A percentile compares a stretch with the other conserved stretches of the same genome.
Conservation (phyloP, 805 yeast genomes). For the Naumovozyma castellii region DNA sequence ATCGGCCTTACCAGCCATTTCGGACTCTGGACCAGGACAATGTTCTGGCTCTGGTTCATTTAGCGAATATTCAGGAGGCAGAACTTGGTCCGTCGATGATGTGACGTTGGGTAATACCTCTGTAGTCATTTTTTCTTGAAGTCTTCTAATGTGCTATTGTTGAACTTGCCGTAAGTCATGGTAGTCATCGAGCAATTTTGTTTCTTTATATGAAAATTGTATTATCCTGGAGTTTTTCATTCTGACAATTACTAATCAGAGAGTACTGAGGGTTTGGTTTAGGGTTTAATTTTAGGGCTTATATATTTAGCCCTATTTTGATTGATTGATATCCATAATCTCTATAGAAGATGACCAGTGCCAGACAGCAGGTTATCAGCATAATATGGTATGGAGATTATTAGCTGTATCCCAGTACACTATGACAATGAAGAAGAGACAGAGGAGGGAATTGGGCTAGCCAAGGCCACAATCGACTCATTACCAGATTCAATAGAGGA, state of each 20-base stretch:
- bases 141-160: not conserved
- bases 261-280: too few species aligned
- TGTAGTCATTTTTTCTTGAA: conserved; percentile 4
- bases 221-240: too few species aligned
- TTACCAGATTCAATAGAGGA: not conserved
- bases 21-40: conserved; percentile 97
- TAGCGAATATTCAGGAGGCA: conserved; percentile 26
- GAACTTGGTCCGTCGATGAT: conserved; percentile 7
- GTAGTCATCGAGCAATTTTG: not conserved
- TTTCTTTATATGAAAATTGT: too few species aligned
- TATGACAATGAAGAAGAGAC: conserved; percentile 1
- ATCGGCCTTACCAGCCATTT: conserved; percentile 84
- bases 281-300: too few species aligned
- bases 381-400: conserved; percentile 10
- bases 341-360: too few species aligned
- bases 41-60: conserved; percentile 87
- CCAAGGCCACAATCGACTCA: not conserved
- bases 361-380: too few species aligned
- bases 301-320: too few species aligned
- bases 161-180: not conserved
- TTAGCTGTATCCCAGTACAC: conserved; percentile 14
- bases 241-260: too few species aligned
- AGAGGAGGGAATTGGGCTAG: conserved; percentile 2
- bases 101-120: conserved; percentile 5
- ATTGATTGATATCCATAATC: too few species aligned